Conservation (phyloP, 2,329 filamentous ascomycete species). For the Fusarium domesticum region DNA sequence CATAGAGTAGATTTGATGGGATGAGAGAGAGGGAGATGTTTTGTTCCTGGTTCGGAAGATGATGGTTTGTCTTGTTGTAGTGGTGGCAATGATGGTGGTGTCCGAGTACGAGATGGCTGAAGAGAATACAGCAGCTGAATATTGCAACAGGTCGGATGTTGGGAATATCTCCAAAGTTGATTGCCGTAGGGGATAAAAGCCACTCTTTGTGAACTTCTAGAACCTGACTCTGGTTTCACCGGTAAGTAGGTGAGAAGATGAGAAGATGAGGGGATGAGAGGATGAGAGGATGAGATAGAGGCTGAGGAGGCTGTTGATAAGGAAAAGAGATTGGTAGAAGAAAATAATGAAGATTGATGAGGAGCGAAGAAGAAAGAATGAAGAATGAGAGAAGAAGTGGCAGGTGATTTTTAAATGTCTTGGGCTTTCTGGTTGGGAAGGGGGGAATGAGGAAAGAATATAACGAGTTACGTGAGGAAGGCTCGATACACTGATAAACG, state of each 20-base stretch:
- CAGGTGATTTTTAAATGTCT: not conserved
- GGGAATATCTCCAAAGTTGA: not conserved
- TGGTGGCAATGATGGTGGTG: not conserved
- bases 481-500: not conserved
- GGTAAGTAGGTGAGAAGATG: not conserved
- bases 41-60: conserved; percentile 1
- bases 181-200: not conserved
- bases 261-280: not conserved
- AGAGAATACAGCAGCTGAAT: not conserved
- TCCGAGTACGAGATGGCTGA: not conserved
- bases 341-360: not conserved
- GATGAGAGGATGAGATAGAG: not conserved
- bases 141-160: not conserved
- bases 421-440: not conserved
- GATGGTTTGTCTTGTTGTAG: not conserved
- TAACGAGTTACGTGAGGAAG: not conserved
- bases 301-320: not conserved
- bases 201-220: not conserved
- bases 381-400: not conserved
- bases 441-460: not conserved
- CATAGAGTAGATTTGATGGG: conserved; percentile 8
- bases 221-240: not conserved
- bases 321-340: not conserved
- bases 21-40: not conserved
- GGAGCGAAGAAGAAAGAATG: not conserved